phyloP scores from a whole-genome alignment of 352 stramenopile species.

The Pythium plurisporium region DNA sequence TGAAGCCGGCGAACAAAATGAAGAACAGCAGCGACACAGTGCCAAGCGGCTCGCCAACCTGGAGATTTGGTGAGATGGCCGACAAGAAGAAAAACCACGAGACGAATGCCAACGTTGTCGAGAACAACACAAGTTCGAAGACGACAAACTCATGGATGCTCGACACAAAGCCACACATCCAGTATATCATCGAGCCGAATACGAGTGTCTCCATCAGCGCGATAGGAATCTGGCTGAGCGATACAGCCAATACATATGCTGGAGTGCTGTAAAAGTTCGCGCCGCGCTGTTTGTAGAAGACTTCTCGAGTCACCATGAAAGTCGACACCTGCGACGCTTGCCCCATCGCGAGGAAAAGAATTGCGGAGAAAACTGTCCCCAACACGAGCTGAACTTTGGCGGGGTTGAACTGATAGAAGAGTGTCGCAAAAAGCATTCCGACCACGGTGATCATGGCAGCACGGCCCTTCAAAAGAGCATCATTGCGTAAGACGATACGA shows the following conservation, averaged over 20 bases:
- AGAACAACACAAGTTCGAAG: slow-evolving; percentile 56
- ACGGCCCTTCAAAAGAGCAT: slow-evolving; percentile 22
- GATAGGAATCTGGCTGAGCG: slow-evolving; percentile 24
- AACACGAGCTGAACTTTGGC: slow-evolving; percentile 31
- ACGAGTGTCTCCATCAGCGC: slow-evolving; percentile 44
- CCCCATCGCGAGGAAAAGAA: not conserved
- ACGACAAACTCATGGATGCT: slow-evolving; percentile 40
- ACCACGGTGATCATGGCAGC: slow-evolving; percentile 25
- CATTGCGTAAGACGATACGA: slow-evolving; percentile 41
- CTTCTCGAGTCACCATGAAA: slow-evolving; percentile 34
- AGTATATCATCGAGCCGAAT: slow-evolving; percentile 71
- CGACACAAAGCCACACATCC: slow-evolving; percentile 51
- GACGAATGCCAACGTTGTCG: slow-evolving; percentile 31
- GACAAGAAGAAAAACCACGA: slow-evolving; percentile 34
- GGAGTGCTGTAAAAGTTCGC: slow-evolving; percentile 60
- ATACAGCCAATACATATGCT: slow-evolving; percentile 43
- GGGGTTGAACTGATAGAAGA: slow-evolving; percentile 24
- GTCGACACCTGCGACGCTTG: slow-evolving; percentile 53
- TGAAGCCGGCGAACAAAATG: slow-evolving; percentile 35
- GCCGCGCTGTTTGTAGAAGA: slow-evolving; percentile 70
- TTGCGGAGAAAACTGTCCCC: slow-evolving; percentile 25
- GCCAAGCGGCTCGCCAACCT: slow-evolving; percentile 22
- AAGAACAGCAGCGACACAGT: slow-evolving; percentile 26
- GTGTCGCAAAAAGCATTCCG: slow-evolving; percentile 29
- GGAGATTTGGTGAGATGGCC: slow-evolving; percentile 13